Base-by-base conservation (phyloP, 116 monocot genomes). In the Posidonia oceanica region DNA sequence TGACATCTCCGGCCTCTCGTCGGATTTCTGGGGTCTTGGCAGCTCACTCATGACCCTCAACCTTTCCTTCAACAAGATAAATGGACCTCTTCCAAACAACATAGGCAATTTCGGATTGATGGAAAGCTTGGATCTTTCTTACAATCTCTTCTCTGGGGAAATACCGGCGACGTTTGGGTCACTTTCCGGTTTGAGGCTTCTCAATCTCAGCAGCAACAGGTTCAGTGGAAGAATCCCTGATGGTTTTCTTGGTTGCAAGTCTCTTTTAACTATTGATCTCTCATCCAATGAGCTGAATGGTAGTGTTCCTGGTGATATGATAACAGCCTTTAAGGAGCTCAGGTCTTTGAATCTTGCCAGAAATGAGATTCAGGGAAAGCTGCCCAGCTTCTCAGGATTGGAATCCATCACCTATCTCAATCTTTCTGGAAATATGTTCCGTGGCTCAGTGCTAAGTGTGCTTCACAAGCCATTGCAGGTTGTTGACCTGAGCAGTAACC, bases 1-100 rank as follows among this genome's bases (percentile, higher is more conserved):
- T 70, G 41, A 40, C 66, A 84, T 94, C 70, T 74, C 80, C 22
- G 67, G 66, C 8, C 59, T 94, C 44, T 80, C 91, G 4, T 57
- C 75, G 8, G 94, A 91, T 59, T 74, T 94, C 44, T 91, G 94
- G 94, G 91, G 81, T 22, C 40, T 91, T 36, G 88, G 91, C n/a
- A 63, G 74, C 36, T 84, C 94, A 38, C 75, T 94, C 44, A 66
- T 23, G 21, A 70, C 7, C 42, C 84, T 94, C 68, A 94, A 94
- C 55, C 84, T 91, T 59, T 91, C 94, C n/a, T 61, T 57, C 62
- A 94, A 91, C 79, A 15, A 4, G 59, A 82, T 94, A 16, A 67
- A 36, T 36, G 91, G 82, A 22, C 65, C 80, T 11, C 84, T 91
- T 59, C 84, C 85, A 2, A 84, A 86, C 80, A 87, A 86, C 75